These are phyloP conservation scores for Euryodendron excelsum DNA, from an alignment of 148 eudicot genomes.

Conservation along the genomic window DNA sequence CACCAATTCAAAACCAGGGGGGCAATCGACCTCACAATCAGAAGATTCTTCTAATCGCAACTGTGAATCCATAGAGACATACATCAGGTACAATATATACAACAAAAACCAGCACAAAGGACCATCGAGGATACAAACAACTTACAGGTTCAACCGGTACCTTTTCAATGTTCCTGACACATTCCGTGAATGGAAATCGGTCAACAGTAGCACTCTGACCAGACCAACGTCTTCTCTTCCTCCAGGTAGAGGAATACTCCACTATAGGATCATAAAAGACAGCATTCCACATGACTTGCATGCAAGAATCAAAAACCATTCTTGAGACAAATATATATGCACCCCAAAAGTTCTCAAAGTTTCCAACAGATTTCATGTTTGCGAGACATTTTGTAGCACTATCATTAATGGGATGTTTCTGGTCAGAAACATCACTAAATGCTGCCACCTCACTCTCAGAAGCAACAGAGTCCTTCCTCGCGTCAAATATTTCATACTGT, in stretches of 20 bases:
- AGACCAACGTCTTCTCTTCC: constrained; percentile 61
- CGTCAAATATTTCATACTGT: constrained; percentile 36
- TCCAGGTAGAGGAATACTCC: constrained; percentile 59
- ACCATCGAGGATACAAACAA: constrained; percentile 2
- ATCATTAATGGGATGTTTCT: constrained; percentile 15
- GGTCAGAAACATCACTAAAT: constrained; percentile 23
- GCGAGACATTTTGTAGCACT: constrained; percentile 16
- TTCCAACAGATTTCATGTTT: constrained; percentile 60
- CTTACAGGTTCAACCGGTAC: constrained; percentile 38
- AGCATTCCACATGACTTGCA: constrained; percentile 84
- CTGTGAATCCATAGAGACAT: constrained; percentile 19
- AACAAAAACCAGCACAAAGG: constrained; percentile 11
- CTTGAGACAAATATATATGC: constrained; percentile 44
- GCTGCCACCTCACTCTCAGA: constrained; percentile 28
- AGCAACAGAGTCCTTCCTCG: constrained; percentile 22
- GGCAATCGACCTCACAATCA: constrained; percentile 61
- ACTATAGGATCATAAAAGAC: constrained; percentile 63
- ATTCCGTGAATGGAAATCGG: not conserved
- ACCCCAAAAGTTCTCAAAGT: constrained; percentile 52
- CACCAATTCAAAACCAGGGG: constrained; percentile 74
- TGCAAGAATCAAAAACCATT: constrained; percentile 53
- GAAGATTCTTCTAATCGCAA: constrained; percentile 31
- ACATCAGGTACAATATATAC: constrained; percentile 1
- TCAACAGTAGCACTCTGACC: constrained; percentile 19
- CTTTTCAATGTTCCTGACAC: constrained; percentile 16